Conservation (phyloP, 805 yeast species). For the Candida sonorensis region DNA sequence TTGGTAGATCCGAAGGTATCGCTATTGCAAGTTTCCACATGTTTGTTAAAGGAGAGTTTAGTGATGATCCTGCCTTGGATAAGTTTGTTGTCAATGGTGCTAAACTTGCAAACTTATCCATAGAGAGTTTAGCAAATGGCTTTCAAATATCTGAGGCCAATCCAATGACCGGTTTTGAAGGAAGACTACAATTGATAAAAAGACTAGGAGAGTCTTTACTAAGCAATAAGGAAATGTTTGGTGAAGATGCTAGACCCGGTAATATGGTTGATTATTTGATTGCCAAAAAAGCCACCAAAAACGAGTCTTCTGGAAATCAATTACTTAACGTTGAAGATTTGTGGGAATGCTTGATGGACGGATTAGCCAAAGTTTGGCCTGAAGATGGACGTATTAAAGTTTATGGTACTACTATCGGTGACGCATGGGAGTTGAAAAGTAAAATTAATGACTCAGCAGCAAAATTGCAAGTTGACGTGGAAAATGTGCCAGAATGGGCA, state of each 20-base stretch:
- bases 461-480: constrained; percentile 6
- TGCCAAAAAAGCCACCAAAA: no score
- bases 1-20: constrained; percentile 52
- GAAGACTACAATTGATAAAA: constrained; percentile 40
- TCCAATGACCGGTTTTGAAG: constrained; percentile 48
- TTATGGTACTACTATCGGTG: constrained; percentile 50
- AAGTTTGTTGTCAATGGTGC: constrained; percentile 39
- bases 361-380: constrained; percentile 57
- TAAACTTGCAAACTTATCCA: constrained; percentile 30
- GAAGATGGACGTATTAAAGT: constrained; percentile 43
- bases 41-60: constrained; percentile 42
- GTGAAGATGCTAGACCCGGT: constrained; percentile 34
- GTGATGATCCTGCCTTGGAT: constrained; percentile 23
- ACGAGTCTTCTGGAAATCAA: no score
- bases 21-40: constrained; percentile 55
- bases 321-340: constrained; percentile 40
- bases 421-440: constrained; percentile 48
- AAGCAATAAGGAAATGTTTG: constrained; percentile 35
- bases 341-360: constrained; percentile 53
- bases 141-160: constrained; percentile 44
- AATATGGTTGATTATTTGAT: constrained; percentile 44
- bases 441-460: constrained; percentile 17
- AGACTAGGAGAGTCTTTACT: constrained; percentile 42
- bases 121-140: constrained; percentile 30
- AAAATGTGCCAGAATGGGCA: constrained; percentile 27